A percentile compares a stretch with the other conserved stretches of the same genome.
These are phyloP conservation scores for Chlamydomonas incerta DNA, from an alignment of 139 green algal genomes.

Conservation along the genomic window DNA sequence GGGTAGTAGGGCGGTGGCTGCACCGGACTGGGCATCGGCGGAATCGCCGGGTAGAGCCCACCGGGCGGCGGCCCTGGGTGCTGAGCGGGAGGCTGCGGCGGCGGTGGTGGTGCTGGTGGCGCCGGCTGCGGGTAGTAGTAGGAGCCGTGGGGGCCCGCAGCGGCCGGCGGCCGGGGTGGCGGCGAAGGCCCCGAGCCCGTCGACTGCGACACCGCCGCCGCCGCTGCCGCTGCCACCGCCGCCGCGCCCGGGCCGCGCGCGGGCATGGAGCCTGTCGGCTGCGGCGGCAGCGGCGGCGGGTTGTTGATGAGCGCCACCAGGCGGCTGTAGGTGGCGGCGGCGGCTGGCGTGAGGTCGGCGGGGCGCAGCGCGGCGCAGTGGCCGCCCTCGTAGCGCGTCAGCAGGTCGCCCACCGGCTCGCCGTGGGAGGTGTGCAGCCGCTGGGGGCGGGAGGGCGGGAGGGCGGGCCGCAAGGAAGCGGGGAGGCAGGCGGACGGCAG, in stretches of 20 bases:
- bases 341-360: constrained; percentile 6
- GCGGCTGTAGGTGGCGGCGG: background rate
- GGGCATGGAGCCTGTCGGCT: background rate
- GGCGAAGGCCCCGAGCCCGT: no score
- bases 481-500: no score
- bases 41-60: background rate
- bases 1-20: background rate
- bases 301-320: background rate
- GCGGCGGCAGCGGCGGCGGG: background rate
- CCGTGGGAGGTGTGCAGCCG: constrained; percentile 29
- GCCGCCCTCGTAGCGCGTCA: background rate
- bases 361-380: constrained; percentile 32
- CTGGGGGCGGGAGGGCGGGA: background rate
- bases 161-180: no score
- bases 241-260: no score
- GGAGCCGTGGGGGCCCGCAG: background rate
- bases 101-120: background rate
- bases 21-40: no score
- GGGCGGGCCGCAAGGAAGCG: no score
- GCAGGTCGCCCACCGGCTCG: constrained; percentile 29
- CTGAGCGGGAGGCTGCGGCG: no score
- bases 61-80: no score
- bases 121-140: background rate
- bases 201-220: no score
- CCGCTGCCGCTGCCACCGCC: no score